Evolutionary conservation across 768 basidiomycete species (phyloP).

Genomic region (Guyanaporus albipodus): DNA sequence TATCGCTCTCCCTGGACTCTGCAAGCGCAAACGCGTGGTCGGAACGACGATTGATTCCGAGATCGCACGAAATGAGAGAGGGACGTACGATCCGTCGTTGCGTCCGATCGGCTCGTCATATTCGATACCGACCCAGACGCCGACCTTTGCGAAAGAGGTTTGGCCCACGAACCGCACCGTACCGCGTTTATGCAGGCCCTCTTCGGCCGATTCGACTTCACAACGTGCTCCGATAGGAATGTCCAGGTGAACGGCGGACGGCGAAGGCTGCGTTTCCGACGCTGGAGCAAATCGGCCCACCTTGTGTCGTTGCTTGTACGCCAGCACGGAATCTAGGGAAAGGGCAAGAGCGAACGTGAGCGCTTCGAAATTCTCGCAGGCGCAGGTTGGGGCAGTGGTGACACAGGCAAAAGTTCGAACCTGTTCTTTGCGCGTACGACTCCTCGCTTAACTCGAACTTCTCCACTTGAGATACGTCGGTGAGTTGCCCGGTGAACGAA

Average conservation of each 20-base stretch:
- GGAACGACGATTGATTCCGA: not conserved
- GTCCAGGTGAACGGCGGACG: conserved; percentile 33
- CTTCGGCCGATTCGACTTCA: conserved; percentile 70
- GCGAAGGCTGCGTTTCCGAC: conserved; percentile 35
- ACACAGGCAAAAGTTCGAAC: too few relatives aligned
- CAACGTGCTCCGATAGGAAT: conserved; percentile 75
- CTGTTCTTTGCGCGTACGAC: conserved; percentile 77
- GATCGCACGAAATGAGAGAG: not conserved
- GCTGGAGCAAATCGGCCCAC: conserved; percentile 83
- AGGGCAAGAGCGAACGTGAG: too few relatives aligned
- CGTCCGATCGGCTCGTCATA: conserved; percentile 96
- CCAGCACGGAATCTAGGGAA: conserved; percentile 74
- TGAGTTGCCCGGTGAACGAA: conserved; percentile 78
- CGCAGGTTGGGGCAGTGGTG: too few relatives aligned
- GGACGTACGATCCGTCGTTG: conserved; percentile 87
- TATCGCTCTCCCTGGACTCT: conserved; percentile 87
- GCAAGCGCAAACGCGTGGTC: not conserved
- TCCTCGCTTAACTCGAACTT: conserved; percentile 87
- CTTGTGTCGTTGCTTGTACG: conserved; percentile 82
- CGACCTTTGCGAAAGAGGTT: conserved; percentile 64
- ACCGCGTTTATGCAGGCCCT: conserved; percentile 73
- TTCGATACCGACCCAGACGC: conserved; percentile 88
- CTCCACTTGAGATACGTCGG: conserved; percentile 81
- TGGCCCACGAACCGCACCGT: conserved; percentile 81
- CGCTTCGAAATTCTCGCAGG: too few relatives aligned